phyloP scores from a whole-genome alignment of 2,329 filamentous ascomycete species.

The Xylariomycetidae sp. region DNA sequence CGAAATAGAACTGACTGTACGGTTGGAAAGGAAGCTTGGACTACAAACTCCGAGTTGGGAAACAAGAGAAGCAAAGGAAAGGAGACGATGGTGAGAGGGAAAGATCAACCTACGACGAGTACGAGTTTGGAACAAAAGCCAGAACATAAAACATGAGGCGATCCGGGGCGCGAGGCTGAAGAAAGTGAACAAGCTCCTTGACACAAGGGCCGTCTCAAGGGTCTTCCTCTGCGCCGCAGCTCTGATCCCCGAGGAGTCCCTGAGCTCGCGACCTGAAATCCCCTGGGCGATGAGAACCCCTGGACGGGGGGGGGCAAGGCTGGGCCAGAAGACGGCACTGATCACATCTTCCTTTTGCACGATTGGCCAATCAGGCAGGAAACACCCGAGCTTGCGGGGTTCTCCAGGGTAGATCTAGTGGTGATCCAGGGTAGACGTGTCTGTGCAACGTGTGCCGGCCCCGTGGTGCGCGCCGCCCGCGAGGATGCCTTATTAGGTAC shows the following conservation, averaged over 20 bases:
- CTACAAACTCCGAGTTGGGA: no score
- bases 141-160: conserved; percentile 12
- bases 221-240: background rate
- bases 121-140: conserved; percentile 7
- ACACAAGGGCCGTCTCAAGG: conserved; percentile 24
- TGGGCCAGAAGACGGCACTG: background rate
- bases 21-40: no score
- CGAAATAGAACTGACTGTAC: no score
- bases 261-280: conserved; percentile 4
- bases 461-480: no score
- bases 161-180: conserved; percentile 18
- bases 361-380: no score
- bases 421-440: no score
- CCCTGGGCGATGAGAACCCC: conserved; percentile 5
- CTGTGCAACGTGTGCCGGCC: no score
- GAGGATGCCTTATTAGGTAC: no score
- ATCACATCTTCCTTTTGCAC: background rate
- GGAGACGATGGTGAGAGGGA: conserved; percentile 1
- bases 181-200: conserved; percentile 14
- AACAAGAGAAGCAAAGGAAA: background rate
- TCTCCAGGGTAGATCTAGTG: no score
- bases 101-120: conserved; percentile 8
- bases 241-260: conserved; percentile 1
- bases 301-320: background rate
- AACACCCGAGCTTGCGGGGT: background rate